Evolutionary conservation across 1,284 basidiomycete genomes (phyloP), one percentile per base, ranked within the genome.

Genomic region (Earliella scabrosa): DNA sequence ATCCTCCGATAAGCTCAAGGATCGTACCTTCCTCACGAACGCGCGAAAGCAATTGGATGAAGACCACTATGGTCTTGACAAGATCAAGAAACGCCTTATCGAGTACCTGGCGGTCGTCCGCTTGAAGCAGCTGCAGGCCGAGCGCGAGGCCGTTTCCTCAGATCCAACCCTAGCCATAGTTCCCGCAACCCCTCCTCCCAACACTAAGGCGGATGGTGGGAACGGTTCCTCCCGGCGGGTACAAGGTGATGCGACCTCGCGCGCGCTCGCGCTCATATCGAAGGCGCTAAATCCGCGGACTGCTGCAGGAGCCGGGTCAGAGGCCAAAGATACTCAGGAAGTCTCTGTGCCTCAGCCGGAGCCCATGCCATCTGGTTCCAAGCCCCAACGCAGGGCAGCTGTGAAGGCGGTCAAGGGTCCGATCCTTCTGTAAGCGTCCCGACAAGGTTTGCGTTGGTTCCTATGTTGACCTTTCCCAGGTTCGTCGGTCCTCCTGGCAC

Each of bases 81-180:
- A 93, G 71, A 87, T 96, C 71, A 96, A 97, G 80, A 90, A 92
- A 61, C 83, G 94, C 9, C 78, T 97, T 11, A 89, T 95, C 52
- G 94, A 97, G 68, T 96, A 94, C 69, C 81, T 97, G 21, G 94
- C 93, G 0, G 89, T 97, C 24, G 89, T 95, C 44, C 82, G 93
- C 62, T 77, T 97, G 44, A 86, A 85, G 60, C 86, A 92, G 60
- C 77, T 89, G 45, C 65, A 70, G 39, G 62, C 66, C 1, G 80
- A 80, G 54, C 73, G 68, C 44, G 76, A 80, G 54, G 67, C 66
- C 16, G 60, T 69, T 29, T 54, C 54, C 21, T 20, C 40, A 10
- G 21, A 20, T 14, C 1, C 20, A 2, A 26, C n/a, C 2, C 38
- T 14, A 2, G 29, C 34, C 8, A 14, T 50, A 27, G 21, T 44